Conservation (phyloP, 2,329 filamentous ascomycete genomes). For the Thielaviopsis musarum region DNA sequence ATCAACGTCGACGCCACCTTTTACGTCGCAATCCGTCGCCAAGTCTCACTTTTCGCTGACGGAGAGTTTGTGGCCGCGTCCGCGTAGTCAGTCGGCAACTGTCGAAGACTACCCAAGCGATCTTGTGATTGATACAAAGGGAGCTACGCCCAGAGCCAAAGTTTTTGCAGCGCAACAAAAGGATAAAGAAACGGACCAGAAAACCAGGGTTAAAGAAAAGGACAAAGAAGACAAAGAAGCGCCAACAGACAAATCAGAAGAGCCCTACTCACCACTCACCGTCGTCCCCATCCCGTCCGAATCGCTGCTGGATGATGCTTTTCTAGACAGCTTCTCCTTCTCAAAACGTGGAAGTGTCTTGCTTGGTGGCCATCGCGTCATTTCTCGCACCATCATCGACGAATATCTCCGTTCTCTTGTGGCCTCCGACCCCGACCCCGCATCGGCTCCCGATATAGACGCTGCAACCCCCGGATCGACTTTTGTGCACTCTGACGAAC, state of each 20-base stretch:
- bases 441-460: not conserved
- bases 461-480: not conserved
- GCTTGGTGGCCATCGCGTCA: conserved; percentile 9
- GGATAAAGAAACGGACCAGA: not conserved
- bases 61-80: conserved; percentile 9
- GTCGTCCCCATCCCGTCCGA: conserved; percentile 39
- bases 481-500: not conserved
- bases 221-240: conserved; percentile 12
- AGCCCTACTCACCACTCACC: conserved; percentile 30
- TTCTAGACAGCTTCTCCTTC: conserved; percentile 39
- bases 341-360: conserved; percentile 48
- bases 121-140: not conserved
- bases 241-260: not conserved
- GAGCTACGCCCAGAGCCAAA: not conserved
- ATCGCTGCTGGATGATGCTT: conserved; percentile 39
- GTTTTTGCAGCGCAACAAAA: not conserved
- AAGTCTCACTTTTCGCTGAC: conserved; percentile 9
- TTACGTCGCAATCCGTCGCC: not conserved
- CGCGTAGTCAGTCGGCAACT: not conserved
- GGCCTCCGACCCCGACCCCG: not conserved
- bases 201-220: not conserved
- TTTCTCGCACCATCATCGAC: conserved; percentile 8
- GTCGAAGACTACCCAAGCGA: not conserved
- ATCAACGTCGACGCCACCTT: not conserved
- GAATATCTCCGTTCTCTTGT: conserved; percentile 3